Evolutionary conservation across 768 basidiomycete genomes (phyloP), one percentile per base, ranked within the genome.

Genomic region (Myochromella boudieri): DNA sequence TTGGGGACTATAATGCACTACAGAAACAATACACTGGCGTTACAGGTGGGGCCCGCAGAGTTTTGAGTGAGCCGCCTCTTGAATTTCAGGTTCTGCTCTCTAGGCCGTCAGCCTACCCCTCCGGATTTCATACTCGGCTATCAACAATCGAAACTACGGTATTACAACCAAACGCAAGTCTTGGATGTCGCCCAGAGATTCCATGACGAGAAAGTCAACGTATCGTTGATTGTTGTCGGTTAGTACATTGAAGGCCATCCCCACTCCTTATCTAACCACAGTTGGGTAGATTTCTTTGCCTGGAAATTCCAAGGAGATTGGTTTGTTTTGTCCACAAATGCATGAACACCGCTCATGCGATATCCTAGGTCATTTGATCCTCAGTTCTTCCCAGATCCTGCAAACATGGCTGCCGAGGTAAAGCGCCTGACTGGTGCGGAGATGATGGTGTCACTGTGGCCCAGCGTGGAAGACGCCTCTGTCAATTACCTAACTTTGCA

Each of bases 381-480:
- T 5, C 54, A 62, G 33, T 67, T 63, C 38, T 69, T 60, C 57
- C 68, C 68, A 2, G 65, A 68, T 47, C 66, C 65, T 34, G 60
- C 59, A 8, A 52, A 28, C 15, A 69, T 69, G 68, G 64, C 65
- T 7, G 57, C 61, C 15, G 48, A 60, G 41, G 68, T 68, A 25
- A 69, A 68, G 43, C 53, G 49, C 4, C 57, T 68, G 25, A 69
- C 68, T 8, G 68, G 68, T 1, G 68, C 68, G 8, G 66, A 69
- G 46, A 61, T 69, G 60, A 69, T 69, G 68, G 68, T 68, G 6
- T 69, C 68, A 7, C 53, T 69, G 26, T 69, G 68, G 68, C 68
- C 68, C 2, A 68, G 66, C 39, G 65, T 69, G 17, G 68, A 69
- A 49, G 68, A 68, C 44, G 45, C 63, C n/a, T 69, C 68, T 3